Evolutionary conservation across 306 rosid species (phyloP).

Genomic region (Luffa acutangula): DNA sequence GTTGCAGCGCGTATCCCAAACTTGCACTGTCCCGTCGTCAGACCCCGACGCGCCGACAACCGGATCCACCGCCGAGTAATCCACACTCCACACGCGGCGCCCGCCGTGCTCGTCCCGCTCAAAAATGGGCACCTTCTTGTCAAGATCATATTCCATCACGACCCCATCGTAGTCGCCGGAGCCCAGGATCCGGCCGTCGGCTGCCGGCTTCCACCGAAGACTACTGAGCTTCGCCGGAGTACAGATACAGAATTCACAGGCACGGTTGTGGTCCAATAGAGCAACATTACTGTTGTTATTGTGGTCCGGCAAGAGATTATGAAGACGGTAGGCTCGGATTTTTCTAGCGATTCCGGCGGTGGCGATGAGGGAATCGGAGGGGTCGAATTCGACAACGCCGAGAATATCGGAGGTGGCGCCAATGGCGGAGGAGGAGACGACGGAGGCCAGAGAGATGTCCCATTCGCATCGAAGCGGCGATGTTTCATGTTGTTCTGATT

Average conservation of each 20-base stretch:
- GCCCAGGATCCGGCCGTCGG: slow-evolving; percentile 27
- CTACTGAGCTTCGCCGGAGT: slow-evolving; percentile 62
- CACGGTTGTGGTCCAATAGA: slow-evolving; percentile 27
- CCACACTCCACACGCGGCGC: slow-evolving; percentile 57
- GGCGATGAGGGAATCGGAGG: slow-evolving; percentile 31
- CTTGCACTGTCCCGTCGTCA: slow-evolving; percentile 58
- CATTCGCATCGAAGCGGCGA: slow-evolving; percentile 22
- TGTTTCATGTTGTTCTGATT: neutral
- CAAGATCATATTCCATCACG: slow-evolving; percentile 48
- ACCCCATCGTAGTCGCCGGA: slow-evolving; percentile 63
- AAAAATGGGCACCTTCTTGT: slow-evolving; percentile 25
- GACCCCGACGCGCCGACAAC: slow-evolving; percentile 46
- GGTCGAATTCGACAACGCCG: slow-evolving; percentile 43
- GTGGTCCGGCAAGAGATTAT: slow-evolving; percentile 7
- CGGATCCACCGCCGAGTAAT: slow-evolving; percentile 32
- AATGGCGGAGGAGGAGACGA: slow-evolving; percentile 23
- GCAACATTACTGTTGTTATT: neutral
- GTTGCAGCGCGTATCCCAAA: slow-evolving; percentile 50
- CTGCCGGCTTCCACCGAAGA: slow-evolving; percentile 43
- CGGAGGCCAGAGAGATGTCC: slow-evolving; percentile 29
- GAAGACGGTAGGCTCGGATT: slow-evolving; percentile 27
- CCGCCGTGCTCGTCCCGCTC: slow-evolving; percentile 71
- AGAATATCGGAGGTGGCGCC: slow-evolving; percentile 26
- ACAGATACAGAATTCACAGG: slow-evolving; percentile 33
- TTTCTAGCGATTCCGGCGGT: slow-evolving; percentile 51